Evolutionary conservation across 257 asterid species (phyloP).

Genomic region (Eustoma russellianum): DNA sequence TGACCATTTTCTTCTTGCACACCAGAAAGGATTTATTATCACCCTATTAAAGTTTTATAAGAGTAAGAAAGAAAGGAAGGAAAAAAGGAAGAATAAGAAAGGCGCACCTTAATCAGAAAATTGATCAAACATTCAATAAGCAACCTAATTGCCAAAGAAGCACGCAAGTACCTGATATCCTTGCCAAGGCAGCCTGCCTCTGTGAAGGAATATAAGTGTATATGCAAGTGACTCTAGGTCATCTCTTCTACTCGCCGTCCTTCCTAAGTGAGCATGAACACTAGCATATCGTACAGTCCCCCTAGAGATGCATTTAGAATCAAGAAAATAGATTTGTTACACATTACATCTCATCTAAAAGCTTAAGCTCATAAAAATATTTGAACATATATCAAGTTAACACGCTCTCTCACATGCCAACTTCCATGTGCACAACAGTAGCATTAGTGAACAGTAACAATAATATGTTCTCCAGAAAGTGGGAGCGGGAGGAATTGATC

Average conservation of each 20-base stretch:
- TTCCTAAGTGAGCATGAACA: constrained; percentile 45
- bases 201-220: constrained; percentile 37
- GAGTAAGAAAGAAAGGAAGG: neutral
- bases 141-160: neutral
- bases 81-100: neutral
- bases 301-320: constrained; percentile 12
- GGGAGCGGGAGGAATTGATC: too few species aligned
- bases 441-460: too few species aligned
- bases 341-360: neutral
- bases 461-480: neutral
- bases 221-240: constrained; percentile 45
- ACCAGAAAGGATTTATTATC: constrained; percentile 43
- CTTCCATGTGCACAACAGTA: too few species aligned
- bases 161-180: constrained; percentile 32
- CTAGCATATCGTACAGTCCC: constrained; percentile 52
- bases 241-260: constrained; percentile 48
- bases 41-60: constrained; percentile 19
- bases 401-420: too few species aligned
- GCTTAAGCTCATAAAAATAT: too few species aligned
- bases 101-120: neutral
- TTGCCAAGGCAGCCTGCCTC: constrained; percentile 47
- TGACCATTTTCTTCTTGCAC: constrained; percentile 38
- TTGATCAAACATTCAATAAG: neutral
- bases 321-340: neutral
- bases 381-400: neutral